Evolutionary conservation across 495 filamentous ascomycete genomes (phyloP), one percentile per base, ranked within the genome.

Genomic region (Aspergillus cavernicola): DNA sequence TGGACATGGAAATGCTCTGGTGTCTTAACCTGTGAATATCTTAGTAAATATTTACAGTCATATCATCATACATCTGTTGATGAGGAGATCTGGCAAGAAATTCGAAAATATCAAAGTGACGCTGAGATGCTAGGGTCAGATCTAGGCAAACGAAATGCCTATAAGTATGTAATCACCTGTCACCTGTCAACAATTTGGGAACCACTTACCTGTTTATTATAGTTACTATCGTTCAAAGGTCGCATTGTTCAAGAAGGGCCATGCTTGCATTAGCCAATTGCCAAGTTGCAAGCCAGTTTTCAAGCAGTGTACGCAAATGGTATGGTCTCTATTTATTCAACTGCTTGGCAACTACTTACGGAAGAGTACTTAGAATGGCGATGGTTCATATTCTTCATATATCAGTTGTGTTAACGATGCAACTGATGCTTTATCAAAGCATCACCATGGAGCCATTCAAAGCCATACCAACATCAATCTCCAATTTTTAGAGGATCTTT

Each of bases 1-100:
- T 56, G 33, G 47, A 32, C 40, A 5, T 51, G 39, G 47, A 52
- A 47, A 46, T 56, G 47, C 16, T 56, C 47, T 39, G 32, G 47
- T 4, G 39, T 52, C 15, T 32, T 11, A 39, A 10, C 12, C 32
- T 56, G 47, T 33, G 47, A 56, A 51, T 56, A 20, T 31, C 5
- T 56, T 16, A 38, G 8, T 4, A 8, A 15, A 33, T 29, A 8
- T 19, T n/a, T 51, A 2, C 18, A 15, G 16, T 38, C 32, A 2
- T 51, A 22, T 29, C 29, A 56, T 45, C 46, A 55, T 35, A 48
- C 35, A 2, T 32, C 20, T 51, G 23, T 56, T 26, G 33, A 56
- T 56, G 40, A 56, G 29, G 16, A 5, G 2, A 23, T 10, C 32
- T 56, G 39, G 40, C 16, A 46, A 7, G 1, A 18, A 23, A 46